Conservation (phyloP, 495 filamentous ascomycete species). For the Penicillium longicatenatum region DNA sequence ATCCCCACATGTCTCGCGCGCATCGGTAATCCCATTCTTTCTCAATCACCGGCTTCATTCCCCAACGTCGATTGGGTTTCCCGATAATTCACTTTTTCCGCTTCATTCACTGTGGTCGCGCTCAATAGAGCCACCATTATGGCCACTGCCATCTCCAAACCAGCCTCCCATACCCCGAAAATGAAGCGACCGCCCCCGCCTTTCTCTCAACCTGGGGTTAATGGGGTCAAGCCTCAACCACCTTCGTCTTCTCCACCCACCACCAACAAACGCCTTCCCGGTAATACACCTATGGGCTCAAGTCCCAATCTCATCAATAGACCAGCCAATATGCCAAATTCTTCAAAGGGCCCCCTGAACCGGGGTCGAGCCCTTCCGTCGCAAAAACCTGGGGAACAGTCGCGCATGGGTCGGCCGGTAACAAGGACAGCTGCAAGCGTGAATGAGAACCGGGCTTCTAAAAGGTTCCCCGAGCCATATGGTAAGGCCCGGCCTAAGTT, state of each 20-base stretch:
- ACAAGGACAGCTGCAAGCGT: constrained; percentile 37
- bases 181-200: constrained; percentile 74
- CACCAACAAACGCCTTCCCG: constrained; percentile 61
- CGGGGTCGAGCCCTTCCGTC: constrained; percentile 52
- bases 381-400: constrained; percentile 46
- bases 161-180: constrained; percentile 61
- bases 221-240: constrained; percentile 63
- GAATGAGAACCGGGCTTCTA: constrained; percentile 37
- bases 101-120: background rate
- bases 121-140: constrained; percentile 28
- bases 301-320: constrained; percentile 49
- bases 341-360: constrained; percentile 48
- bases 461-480: constrained; percentile 51
- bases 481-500: constrained; percentile 31
- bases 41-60: constrained; percentile 37
- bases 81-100: constrained; percentile 30
- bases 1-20: constrained; percentile 56
- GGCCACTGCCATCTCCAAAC: constrained; percentile 58
- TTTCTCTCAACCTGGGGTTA: constrained; percentile 61
- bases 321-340: constrained; percentile 34
- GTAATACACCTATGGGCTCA: constrained; percentile 41
- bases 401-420: constrained; percentile 33
- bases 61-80: constrained; percentile 28
- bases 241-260: constrained; percentile 68
- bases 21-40: constrained; percentile 49